Evolutionary conservation across 805 yeast genomes (phyloP), one percentile per base, ranked within the genome.

Genomic region (Candida nitratophila): DNA sequence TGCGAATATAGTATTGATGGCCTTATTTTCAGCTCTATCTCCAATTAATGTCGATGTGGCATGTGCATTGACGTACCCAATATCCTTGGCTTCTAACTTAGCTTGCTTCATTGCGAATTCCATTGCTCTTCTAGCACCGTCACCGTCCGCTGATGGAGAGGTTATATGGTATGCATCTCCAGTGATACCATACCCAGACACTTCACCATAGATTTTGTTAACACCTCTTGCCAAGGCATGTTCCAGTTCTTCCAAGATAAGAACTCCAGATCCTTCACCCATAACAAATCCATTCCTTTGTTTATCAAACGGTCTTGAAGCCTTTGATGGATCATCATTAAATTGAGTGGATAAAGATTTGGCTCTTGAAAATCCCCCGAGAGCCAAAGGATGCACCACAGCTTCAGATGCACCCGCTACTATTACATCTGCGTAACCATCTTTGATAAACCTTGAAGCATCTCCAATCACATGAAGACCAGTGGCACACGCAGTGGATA

Each of bases 361-460:
- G 4, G 96, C 93, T 37, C 98, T 69, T 2, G 96, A 84, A 66
- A 93, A 93, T 1, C 97, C 98, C 0, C 93, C 85, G 4, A 93
- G 65, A 0, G 96, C 82, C 32, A 90, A 56, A 1, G 97, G 98
- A 57, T 88, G 95, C 9, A 89, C 69, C 12, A 88, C 76, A 3
- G 91, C 81, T 55, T 93, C 99, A 3, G 96, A 69, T 1, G 96
- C 95, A n/a, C 99, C 99, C 9, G 96, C 93, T 10, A 93, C 71
- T 80, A 90, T 86, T 4, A 83, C 86, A 51, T 89, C 83, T 11
- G 91, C 87, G 65, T 85, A 83, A 4, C 86, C 95, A 44, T 81
- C 80, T 47, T 73, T 67, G 46, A 93, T 86, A 54, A 90, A 82
- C 54, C 90, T 77, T 51, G 72, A 76, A 0, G 96, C 97, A 59